phyloP scores from a whole-genome alignment of 2,329 filamentous ascomycete species.

The Endocalyx cinctus region DNA sequence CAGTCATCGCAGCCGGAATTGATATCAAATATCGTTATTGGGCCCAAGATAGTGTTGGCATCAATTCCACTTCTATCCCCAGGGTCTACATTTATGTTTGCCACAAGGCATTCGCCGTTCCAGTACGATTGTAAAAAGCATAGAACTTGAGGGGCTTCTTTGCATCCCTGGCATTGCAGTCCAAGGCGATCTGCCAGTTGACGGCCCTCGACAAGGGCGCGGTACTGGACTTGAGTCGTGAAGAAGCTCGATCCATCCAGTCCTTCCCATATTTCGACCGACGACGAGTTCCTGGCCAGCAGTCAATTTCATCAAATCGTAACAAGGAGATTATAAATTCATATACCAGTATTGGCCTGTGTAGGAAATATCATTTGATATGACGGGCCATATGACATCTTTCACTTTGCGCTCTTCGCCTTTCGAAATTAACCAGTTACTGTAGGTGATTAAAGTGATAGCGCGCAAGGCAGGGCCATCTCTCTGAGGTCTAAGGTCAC shows the following conservation, averaged over 20 bases:
- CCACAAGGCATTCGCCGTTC: background rate
- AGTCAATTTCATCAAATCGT: background rate
- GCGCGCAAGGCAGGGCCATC: conserved; percentile 1
- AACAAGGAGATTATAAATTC: background rate
- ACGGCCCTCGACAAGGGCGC: background rate
- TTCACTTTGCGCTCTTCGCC: background rate
- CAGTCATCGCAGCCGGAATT: background rate
- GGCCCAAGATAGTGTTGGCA: background rate
- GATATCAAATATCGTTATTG: conserved; percentile 1
- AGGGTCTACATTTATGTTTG: conserved; percentile 1
- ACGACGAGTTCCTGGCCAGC: background rate
- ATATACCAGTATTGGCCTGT: conserved; percentile 1
- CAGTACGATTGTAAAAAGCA: conserved; percentile 1
- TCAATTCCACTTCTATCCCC: background rate
- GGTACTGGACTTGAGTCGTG: background rate
- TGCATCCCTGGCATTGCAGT: background rate
- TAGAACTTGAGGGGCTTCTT: background rate
- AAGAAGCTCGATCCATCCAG: background rate
- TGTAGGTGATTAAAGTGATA: background rate
- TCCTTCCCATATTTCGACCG: conserved; percentile 1
- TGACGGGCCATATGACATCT: conserved; percentile 1
- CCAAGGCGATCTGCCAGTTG: background rate
- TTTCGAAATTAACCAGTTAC: background rate
- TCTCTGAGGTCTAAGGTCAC: background rate
- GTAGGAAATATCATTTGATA: conserved; percentile 1